Conservation (phyloP, 2,329 filamentous ascomycete species). For the Trichoderma hamatum region DNA sequence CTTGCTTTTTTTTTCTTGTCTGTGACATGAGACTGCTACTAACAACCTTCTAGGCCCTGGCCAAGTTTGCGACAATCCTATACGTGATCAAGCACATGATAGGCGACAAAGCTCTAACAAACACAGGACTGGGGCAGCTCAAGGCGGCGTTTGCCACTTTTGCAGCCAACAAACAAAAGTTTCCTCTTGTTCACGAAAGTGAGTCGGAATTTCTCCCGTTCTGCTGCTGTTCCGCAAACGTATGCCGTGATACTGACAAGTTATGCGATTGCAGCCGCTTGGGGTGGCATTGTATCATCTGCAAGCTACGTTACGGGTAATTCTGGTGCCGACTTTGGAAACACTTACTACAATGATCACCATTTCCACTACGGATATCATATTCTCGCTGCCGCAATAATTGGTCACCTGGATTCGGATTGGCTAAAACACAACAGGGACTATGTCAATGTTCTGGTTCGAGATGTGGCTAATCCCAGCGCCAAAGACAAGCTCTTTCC, state of each 20-base stretch:
- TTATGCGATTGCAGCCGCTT: conserved; percentile 51
- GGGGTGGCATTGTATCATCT: conserved; percentile 80
- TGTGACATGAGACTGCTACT: background rate
- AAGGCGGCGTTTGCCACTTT: conserved; percentile 70
- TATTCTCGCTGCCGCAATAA: conserved; percentile 81
- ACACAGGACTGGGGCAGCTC: conserved; percentile 61
- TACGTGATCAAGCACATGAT: conserved; percentile 68
- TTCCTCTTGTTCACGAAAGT: conserved; percentile 67
- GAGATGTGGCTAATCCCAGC: conserved; percentile 80
- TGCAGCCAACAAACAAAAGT: conserved; percentile 67
- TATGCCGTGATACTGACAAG: background rate
- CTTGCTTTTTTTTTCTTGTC: background rate
- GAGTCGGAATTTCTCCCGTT: conserved; percentile 34
- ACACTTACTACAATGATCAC: conserved; percentile 79
- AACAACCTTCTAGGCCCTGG: conserved; percentile 57
- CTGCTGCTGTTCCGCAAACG: background rate
- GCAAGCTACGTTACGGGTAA: conserved; percentile 73
- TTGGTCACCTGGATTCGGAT: conserved; percentile 73
- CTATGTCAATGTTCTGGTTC: conserved; percentile 81
- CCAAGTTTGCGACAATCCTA: conserved; percentile 73
- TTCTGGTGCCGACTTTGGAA: conserved; percentile 80
- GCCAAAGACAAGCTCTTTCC: conserved; percentile 74
- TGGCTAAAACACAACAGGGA: conserved; percentile 76
- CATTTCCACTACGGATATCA: conserved; percentile 87
- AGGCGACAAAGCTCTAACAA: conserved; percentile 58